Base-by-base conservation (phyloP, 2,329 filamentous ascomycete species). In the Penicillium expansum region DNA sequence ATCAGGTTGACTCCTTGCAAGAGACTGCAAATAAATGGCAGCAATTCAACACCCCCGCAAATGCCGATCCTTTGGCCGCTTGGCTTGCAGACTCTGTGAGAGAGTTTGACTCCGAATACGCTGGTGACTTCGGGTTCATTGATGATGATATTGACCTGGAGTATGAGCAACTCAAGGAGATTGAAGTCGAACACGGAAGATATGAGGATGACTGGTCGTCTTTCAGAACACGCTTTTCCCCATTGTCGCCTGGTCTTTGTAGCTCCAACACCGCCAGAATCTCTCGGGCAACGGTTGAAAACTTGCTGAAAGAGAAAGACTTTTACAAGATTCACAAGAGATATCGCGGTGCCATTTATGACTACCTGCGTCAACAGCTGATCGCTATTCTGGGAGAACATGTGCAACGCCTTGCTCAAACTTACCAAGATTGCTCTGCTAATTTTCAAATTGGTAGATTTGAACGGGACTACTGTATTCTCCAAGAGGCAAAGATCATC, bases 271-370 rank as follows among this genome's bases (percentile, higher is more conserved):
- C 29, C 4, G 27, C 45, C 10, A 56, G 57, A 8, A 13, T 62
- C 45, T 59, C 55, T 3, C 70, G 73, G 55, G 72, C 76, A 35
- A 70, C 72, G 11, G 75, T 77, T 56, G 71, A 70, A 7, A 52
- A 62, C 4, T 66, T 74, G 30, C 57, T 74, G 7, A 66, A 75
- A 50, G 63, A 76, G 33, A 48, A 77, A 0, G 81, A 92, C 62
- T 22, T 71, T 93, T 90, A 84, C 73, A 77, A 80, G 0, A 82
- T 93, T 11, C 79, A 80, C 0, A 64, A 73, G 0, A 70, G 74
- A 3, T 71, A 80, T 18, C 84, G 91, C 6, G 86, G 86, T 0
- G 76, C 80, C 0, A 77, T 93, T 0, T 95, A 92, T 71, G 82
- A 83, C 42, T 76, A 83, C 54, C 80, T 93, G 54, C 84, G 87